These are phyloP conservation scores for Penicillium pancosmium DNA, from an alignment of 495 filamentous ascomycete genomes.

Conservation along the genomic window DNA sequence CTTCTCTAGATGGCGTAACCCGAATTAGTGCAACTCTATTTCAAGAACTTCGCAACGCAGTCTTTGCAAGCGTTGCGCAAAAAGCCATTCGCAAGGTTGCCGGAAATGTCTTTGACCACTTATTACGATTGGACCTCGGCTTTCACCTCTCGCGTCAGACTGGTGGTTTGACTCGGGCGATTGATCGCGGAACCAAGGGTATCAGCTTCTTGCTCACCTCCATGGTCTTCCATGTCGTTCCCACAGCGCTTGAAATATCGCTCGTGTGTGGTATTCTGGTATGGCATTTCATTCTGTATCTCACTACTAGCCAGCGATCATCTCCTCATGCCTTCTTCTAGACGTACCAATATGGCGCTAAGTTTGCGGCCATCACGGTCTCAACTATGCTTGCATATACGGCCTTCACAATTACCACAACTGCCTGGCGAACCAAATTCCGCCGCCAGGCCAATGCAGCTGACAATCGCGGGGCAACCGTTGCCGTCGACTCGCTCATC, in stretches of 20 bases:
- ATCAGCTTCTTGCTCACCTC: constrained; percentile 96
- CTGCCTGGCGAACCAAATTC: constrained; percentile 96
- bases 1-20: constrained; percentile 71
- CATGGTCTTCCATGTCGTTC: constrained; percentile 98
- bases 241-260: constrained; percentile 89
- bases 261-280: constrained; percentile 92
- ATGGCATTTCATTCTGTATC: constrained; percentile 14
- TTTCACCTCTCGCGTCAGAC: constrained; percentile 96
- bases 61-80: constrained; percentile 95
- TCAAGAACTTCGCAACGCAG: constrained; percentile 90
- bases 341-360: constrained; percentile 90
- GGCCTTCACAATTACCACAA: constrained; percentile 92
- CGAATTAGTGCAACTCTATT: constrained; percentile 85
- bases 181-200: constrained; percentile 95
- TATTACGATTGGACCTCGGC: constrained; percentile 84
- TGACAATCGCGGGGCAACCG: constrained; percentile 92
- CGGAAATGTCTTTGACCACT: constrained; percentile 86
- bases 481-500: constrained; percentile 94
- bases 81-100: constrained; percentile 93
- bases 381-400: constrained; percentile 91
- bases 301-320: neutral
- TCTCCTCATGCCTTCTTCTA: constrained; percentile 38
- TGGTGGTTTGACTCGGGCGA: constrained; percentile 89
- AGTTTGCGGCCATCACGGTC: constrained; percentile 91
- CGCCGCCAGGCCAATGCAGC: constrained; percentile 92